phyloP scores from a whole-genome alignment of 495 filamentous ascomycete species.

The Aspergillus cavernicola region DNA sequence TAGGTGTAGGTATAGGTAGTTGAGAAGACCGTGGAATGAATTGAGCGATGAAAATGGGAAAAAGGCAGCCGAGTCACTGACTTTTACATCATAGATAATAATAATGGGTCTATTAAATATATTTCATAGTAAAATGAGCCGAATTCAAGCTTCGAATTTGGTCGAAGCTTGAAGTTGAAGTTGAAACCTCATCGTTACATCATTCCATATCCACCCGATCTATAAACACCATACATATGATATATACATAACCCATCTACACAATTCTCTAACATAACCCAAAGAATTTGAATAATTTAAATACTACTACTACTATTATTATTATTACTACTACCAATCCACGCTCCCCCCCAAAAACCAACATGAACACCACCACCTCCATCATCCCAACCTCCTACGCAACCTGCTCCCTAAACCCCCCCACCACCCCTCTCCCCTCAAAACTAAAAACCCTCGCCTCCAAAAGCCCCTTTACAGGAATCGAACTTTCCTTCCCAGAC shows the following conservation, averaged over 20 bases:
- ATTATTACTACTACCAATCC: neutral
- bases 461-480: conserved; percentile 61
- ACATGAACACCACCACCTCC: conserved; percentile 13
- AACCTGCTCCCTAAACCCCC: conserved; percentile 57
- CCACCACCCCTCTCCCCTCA: conserved; percentile 53
- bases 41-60: too few relatives aligned
- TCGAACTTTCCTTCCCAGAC: conserved; percentile 76
- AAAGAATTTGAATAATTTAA: neutral
- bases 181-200: conserved; percentile 17
- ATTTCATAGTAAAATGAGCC: neutral
- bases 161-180: neutral
- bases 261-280: neutral
- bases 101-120: neutral
- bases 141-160: conserved; percentile 2
- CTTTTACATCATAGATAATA: neutral
- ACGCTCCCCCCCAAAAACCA: neutral
- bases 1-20: too few relatives aligned
- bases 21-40: too few relatives aligned
- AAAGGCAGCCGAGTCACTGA: too few relatives aligned
- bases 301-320: too few relatives aligned
- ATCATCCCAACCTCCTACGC: conserved; percentile 62
- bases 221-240: neutral
- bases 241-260: neutral
- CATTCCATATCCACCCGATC: neutral
- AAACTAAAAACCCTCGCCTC: conserved; percentile 63